Conservation (phyloP, 2,329 filamentous ascomycete species). For the Pseudocercospora vitis region DNA sequence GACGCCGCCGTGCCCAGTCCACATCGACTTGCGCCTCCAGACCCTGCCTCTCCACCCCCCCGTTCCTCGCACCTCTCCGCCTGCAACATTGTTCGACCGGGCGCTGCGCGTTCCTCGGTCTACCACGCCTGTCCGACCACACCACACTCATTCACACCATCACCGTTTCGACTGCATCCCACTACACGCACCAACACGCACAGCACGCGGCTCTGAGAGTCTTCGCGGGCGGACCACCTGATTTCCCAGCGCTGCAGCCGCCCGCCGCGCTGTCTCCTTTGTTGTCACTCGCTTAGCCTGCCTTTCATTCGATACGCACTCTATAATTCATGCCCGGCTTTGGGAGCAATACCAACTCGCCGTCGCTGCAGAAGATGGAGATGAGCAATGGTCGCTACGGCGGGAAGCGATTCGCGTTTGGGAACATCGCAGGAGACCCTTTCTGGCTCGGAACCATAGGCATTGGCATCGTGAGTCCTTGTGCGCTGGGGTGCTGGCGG, state of each 20-base stretch:
- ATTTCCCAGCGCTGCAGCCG: conserved; percentile 5
- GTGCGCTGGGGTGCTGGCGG: background rate
- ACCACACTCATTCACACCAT: background rate
- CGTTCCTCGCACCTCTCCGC: background rate
- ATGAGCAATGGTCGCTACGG: conserved; percentile 36
- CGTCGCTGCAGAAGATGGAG: conserved; percentile 36
- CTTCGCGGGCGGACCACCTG: conserved; percentile 3
- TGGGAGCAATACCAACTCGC: conserved; percentile 27
- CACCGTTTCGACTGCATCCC: background rate
- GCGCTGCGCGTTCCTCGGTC: background rate
- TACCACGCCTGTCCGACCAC: background rate
- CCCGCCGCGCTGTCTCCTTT: conserved; percentile 15
- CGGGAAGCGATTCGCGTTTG: conserved; percentile 64
- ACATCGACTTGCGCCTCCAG: background rate
- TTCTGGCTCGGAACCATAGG: conserved; percentile 94
- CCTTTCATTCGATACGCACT: conserved; percentile 9
- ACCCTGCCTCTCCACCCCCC: background rate
- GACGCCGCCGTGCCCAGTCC: background rate
- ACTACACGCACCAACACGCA: background rate
- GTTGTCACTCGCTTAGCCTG: conserved; percentile 26
- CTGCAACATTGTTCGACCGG: background rate
- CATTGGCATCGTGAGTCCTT: conserved; percentile 74
- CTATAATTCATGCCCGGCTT: conserved; percentile 31
- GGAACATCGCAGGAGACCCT: conserved; percentile 92
- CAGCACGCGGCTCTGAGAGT: conserved; percentile 11